These are phyloP conservation scores for Aurifilum marmelostoma DNA, from an alignment of 2,329 filamentous ascomycete species.

Conservation along the genomic window DNA sequence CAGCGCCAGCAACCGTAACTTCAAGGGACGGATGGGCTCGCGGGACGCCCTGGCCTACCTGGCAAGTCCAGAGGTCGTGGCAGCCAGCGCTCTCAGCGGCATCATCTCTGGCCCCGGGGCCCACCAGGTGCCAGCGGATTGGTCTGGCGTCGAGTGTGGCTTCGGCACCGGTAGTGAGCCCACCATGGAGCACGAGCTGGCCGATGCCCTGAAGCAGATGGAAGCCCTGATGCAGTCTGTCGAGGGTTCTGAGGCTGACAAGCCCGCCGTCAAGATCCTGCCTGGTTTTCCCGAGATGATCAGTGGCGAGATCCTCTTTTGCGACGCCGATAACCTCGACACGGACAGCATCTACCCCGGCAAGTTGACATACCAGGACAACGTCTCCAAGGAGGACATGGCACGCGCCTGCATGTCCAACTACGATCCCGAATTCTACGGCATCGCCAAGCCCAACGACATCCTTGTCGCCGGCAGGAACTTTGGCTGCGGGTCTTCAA, in stretches of 20 bases:
- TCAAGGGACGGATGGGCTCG: slow-evolving; percentile 87
- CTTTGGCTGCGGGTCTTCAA: slow-evolving; percentile 82
- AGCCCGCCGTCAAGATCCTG: slow-evolving; percentile 21
- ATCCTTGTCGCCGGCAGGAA: slow-evolving; percentile 87
- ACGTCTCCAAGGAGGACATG: slow-evolving; percentile 71
- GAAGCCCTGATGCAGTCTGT: not conserved
- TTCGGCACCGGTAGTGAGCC: not conserved
- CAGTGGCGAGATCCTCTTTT: slow-evolving; percentile 85
- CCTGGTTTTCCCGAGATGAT: slow-evolving; percentile 87
- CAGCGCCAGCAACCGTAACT: slow-evolving; percentile 83
- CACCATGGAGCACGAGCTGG: not conserved
- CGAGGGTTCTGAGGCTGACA: not conserved
- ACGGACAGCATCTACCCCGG: slow-evolving; percentile 93
- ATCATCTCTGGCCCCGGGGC: slow-evolving; percentile 72
- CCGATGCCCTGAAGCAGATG: not conserved
- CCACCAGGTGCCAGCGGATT: slow-evolving; percentile 70
- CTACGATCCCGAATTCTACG: slow-evolving; percentile 76
- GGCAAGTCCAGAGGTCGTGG: slow-evolving; percentile 87
- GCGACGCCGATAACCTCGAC: slow-evolving; percentile 80
- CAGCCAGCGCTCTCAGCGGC: slow-evolving; percentile 78
- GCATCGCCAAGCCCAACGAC: slow-evolving; percentile 68
- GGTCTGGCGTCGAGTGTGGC: slow-evolving; percentile 47
- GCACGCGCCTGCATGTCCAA: slow-evolving; percentile 91
- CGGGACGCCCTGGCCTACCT: slow-evolving; percentile 82
- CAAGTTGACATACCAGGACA: slow-evolving; percentile 88